These are phyloP conservation scores for Yarrowia sp. DNA, from an alignment of 805 yeast genomes.

Conservation along the genomic window DNA sequence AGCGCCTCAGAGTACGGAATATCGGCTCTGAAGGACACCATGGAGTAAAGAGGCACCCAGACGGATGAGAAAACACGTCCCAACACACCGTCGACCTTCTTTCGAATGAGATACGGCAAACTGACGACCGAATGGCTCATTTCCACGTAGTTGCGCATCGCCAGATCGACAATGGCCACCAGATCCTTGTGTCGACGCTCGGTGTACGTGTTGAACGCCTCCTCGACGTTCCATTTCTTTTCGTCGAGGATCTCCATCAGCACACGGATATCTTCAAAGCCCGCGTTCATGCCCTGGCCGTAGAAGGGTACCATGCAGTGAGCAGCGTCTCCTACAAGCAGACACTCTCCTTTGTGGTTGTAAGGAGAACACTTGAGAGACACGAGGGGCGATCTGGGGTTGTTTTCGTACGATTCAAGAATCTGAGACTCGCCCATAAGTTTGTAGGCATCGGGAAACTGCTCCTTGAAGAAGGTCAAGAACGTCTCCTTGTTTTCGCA, in stretches of 20 bases:
- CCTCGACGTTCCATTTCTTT: constrained; percentile 52
- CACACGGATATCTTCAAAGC: constrained; percentile 86
- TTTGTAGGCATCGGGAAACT: constrained; percentile 77
- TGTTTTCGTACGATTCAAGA: constrained; percentile 57
- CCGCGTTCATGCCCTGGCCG: constrained; percentile 97
- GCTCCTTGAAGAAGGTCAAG: constrained; percentile 59
- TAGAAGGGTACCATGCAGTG: constrained; percentile 98
- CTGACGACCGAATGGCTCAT: constrained; percentile 84
- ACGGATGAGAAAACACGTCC: constrained; percentile 63
- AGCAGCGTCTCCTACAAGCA: constrained; percentile 90
- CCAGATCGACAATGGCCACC: constrained; percentile 76
- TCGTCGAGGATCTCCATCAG: constrained; percentile 59
- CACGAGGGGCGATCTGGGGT: constrained; percentile 81
- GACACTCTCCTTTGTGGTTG: constrained; percentile 64
- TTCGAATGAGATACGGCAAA: constrained; percentile 65
- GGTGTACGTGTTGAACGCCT: constrained; percentile 65
- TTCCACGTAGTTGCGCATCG: constrained; percentile 81
- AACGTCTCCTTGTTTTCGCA: constrained; percentile 55
- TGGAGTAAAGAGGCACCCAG: constrained; percentile 89
- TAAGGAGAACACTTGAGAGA: constrained; percentile 76
- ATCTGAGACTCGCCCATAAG: constrained; percentile 69
- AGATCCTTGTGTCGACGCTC: constrained; percentile 67
- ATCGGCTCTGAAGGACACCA: constrained; percentile 90
- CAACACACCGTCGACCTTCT: constrained; percentile 69
- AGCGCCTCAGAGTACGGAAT: constrained; percentile 77